Conservation (phyloP, 169 alveolate species). For the Blepharisma undulans region DNA sequence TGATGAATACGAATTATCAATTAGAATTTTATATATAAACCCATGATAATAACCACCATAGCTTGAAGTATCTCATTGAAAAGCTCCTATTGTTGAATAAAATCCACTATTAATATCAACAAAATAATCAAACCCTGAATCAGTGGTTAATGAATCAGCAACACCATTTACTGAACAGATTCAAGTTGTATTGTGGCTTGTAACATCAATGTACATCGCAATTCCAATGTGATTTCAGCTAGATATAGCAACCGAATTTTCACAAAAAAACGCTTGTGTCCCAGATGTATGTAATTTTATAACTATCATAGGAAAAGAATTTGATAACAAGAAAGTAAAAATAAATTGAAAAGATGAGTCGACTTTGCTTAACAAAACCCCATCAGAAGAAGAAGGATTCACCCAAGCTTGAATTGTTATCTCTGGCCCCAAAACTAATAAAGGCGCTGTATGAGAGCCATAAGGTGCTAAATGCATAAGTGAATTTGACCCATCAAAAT, state of each 20-base stretch:
- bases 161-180: not conserved
- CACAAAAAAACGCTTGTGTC: not conserved
- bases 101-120: not conserved
- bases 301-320: not conserved
- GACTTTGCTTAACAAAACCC: not conserved
- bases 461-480: not conserved
- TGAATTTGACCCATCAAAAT: not conserved
- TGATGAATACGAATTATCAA: not conserved
- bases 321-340: not conserved
- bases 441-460: not conserved
- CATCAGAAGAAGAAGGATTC: not conserved
- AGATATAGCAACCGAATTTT: not conserved
- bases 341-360: not conserved
- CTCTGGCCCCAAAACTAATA: not conserved
- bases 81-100: not conserved
- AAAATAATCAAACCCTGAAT: not conserved
- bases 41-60: not conserved
- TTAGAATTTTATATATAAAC: not conserved
- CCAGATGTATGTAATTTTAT: not conserved
- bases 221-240: not conserved
- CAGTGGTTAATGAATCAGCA: not conserved
- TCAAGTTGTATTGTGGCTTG: not conserved
- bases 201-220: not conserved
- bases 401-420: conserved; percentile 20
- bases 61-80: not conserved